phyloP scores from a whole-genome alignment of 129 eudicot genomes.

The Oenanthe sinensis region DNA sequence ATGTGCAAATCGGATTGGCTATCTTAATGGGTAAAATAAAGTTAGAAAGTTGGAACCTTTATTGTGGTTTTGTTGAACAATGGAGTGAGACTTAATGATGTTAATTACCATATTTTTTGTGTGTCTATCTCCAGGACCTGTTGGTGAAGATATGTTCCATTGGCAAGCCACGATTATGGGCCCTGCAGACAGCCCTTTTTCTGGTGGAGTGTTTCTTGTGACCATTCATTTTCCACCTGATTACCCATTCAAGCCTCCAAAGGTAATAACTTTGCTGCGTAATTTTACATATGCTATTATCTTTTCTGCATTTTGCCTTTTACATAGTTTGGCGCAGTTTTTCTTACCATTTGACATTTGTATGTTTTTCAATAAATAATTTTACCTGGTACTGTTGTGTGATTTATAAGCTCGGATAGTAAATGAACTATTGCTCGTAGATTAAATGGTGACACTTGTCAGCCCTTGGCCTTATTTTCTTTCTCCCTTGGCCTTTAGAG shows the following conservation, averaged over 20 bases:
- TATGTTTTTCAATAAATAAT: not conserved
- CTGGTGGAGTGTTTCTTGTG: conserved; percentile 72
- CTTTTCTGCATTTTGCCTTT: not conserved
- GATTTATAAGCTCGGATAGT: not conserved
- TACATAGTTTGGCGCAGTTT: not conserved
- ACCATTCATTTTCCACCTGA: conserved; percentile 78
- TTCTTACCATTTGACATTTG: not conserved
- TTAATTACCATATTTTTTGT: not conserved
- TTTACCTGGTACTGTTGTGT: not conserved
- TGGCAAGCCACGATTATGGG: conserved; percentile 95
- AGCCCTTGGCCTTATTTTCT: not conserved
- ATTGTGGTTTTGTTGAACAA: not conserved
- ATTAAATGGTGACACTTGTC: not conserved
- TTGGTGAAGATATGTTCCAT: conserved; percentile 76
- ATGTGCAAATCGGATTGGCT: not conserved
- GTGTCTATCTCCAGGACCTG: conserved; percentile 45
- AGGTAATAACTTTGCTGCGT: conserved; percentile 23
- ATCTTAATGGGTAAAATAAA: not conserved
- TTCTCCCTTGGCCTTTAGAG: not conserved
- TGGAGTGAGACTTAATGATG: not conserved
- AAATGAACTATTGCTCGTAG: not conserved
- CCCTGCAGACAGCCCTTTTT: conserved; percentile 65
- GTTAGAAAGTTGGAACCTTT: not conserved
- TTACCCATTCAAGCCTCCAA: conserved; percentile 82
- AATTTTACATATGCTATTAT: not conserved